phyloP scores from a whole-genome alignment of 2,329 filamentous ascomycete species.

The Fusarium proliferatum region DNA sequence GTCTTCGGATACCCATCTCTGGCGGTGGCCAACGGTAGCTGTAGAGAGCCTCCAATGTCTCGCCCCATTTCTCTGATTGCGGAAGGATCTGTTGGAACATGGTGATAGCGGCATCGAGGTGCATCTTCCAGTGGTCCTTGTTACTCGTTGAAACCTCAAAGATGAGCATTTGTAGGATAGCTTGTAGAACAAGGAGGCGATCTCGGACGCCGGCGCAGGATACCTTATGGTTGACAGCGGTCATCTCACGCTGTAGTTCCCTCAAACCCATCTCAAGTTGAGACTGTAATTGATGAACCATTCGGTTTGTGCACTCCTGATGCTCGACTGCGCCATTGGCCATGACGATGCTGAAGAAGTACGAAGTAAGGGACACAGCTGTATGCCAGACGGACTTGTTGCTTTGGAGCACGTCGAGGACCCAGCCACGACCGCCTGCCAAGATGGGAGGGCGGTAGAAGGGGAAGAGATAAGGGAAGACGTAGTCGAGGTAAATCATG shows the following conservation, averaged over 20 bases:
- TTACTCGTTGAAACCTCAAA: conserved; percentile 61
- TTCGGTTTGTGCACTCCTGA: conserved; percentile 50
- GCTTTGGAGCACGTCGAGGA: conserved; percentile 66
- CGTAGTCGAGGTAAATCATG: conserved; percentile 71
- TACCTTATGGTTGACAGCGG: conserved; percentile 48
- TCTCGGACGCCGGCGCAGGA: conserved; percentile 48
- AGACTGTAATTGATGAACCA: conserved; percentile 54
- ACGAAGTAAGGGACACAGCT: conserved; percentile 65
- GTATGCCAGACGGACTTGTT: conserved; percentile 69
- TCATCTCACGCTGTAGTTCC: conserved; percentile 58
- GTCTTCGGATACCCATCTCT: conserved; percentile 47
- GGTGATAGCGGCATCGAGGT: conserved; percentile 61
- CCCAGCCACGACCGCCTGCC: conserved; percentile 69
- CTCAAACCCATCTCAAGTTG: conserved; percentile 59
- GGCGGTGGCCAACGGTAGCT: conserved; percentile 51
- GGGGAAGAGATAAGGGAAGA: conserved; percentile 72
- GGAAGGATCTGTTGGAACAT: conserved; percentile 61
- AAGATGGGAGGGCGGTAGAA: conserved; percentile 68
- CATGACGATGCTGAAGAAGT: conserved; percentile 64
- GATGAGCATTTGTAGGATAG: conserved; percentile 64
- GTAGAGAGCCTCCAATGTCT: conserved; percentile 48
- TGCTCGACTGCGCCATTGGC: conserved; percentile 48
- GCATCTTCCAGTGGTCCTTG: conserved; percentile 62
- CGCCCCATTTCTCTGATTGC: conserved; percentile 51
- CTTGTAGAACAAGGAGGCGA: conserved; percentile 58